Conservation (phyloP, 1,284 basidiomycete species). For the Polyporus tsugae region DNA sequence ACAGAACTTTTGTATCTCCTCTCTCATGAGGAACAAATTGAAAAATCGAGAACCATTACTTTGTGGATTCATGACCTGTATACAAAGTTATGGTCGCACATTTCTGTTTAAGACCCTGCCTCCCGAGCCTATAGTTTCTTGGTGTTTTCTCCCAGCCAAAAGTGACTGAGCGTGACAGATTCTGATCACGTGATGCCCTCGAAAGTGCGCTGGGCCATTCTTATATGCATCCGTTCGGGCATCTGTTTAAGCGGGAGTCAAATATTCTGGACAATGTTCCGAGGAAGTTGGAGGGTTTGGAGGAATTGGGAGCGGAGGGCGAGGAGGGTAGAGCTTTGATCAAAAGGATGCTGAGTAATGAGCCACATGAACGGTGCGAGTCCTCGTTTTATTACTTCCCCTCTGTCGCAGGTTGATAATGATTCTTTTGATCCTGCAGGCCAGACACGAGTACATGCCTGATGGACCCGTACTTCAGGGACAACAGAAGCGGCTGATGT, state of each 20-base stretch:
- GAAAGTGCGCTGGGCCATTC: too few relatives aligned
- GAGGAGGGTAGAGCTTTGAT: slow-evolving; percentile 87
- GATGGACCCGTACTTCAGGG: slow-evolving; percentile 85
- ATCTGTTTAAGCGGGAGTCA: slow-evolving; percentile 88
- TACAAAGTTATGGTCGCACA: too few relatives aligned
- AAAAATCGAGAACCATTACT: too few relatives aligned
- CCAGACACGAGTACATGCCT: slow-evolving; percentile 89
- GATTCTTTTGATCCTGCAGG: slow-evolving; percentile 49
- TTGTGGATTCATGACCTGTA: too few relatives aligned
- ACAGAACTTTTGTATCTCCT: too few relatives aligned
- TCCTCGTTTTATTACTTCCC: background rate
- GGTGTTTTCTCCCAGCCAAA: too few relatives aligned
- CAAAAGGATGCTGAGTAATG: slow-evolving; percentile 76
- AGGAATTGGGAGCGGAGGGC: slow-evolving; percentile 90
- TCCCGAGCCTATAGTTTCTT: too few relatives aligned
- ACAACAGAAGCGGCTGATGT: too few relatives aligned
- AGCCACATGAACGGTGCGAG: slow-evolving; percentile 75
- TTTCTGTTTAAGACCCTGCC: too few relatives aligned
- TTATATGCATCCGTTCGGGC: slow-evolving; percentile 96
- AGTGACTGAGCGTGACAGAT: too few relatives aligned
- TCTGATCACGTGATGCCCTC: too few relatives aligned
- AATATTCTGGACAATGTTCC: slow-evolving; percentile 89
- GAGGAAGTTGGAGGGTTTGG: slow-evolving; percentile 73
- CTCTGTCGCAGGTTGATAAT: background rate
- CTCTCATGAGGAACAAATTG: too few relatives aligned